Conservation (phyloP, 306 rosid genomes). For the Boehmeria nivea region DNA sequence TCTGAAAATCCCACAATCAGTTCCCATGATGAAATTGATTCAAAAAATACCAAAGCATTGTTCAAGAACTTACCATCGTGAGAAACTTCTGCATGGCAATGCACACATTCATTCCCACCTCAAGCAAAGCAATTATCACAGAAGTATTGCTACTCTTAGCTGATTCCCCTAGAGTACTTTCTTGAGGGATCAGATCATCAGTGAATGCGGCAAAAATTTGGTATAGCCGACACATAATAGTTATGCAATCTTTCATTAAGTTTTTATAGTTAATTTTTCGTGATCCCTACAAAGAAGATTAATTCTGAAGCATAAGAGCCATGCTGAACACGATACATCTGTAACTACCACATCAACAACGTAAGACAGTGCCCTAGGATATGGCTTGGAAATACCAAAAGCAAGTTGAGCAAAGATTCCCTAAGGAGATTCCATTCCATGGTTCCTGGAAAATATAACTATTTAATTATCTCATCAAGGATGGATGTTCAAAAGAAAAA, state of each 20-base stretch:
- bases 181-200: slow-evolving; percentile 27
- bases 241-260: slow-evolving; percentile 62
- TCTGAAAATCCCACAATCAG: slow-evolving; percentile 45
- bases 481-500: slow-evolving; percentile 4
- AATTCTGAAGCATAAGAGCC: slow-evolving; percentile 5
- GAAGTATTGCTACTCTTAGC: slow-evolving; percentile 30
- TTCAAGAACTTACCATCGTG: slow-evolving; percentile 44
- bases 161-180: slow-evolving; percentile 29
- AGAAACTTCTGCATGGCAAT: slow-evolving; percentile 52
- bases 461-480: slow-evolving; percentile 12
- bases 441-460: slow-evolving; percentile 44
- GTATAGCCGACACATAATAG: slow-evolving; percentile 51
- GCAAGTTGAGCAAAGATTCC: slow-evolving; percentile 70
- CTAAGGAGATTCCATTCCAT: slow-evolving; percentile 59
- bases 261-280: slow-evolving; percentile 62
- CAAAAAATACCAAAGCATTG: slow-evolving; percentile 5
- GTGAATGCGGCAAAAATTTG: slow-evolving; percentile 36
- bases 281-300: slow-evolving; percentile 52
- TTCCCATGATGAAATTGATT: slow-evolving; percentile 11
- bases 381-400: slow-evolving; percentile 51
- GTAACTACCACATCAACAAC: background rate
- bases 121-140: slow-evolving; percentile 47
- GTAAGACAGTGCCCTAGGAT: slow-evolving; percentile 18
- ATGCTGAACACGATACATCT: background rate
- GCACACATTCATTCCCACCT: slow-evolving; percentile 51